A percentile compares a stretch with the other conserved stretches of the same genome.
phyloP scores from a whole-genome alignment of 208 protist species.

The Angomonas deanei region DNA sequence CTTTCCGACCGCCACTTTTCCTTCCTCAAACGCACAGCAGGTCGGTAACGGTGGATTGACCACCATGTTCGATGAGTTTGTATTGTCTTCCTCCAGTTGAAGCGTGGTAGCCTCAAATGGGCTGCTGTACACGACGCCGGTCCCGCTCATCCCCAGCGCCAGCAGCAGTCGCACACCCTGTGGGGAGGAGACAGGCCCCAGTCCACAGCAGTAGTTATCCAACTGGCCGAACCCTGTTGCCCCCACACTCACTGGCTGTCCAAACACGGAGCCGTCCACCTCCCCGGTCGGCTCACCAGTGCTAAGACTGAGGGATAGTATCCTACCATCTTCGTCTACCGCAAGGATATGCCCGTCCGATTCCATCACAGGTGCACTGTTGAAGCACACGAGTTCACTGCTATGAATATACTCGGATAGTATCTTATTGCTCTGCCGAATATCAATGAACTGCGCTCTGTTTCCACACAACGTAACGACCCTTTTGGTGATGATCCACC shows the following conservation, averaged over 20 bases:
- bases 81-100: conserved; percentile 8
- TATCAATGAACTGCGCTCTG: conserved; percentile 35
- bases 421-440: conserved; percentile 16
- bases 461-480: conserved; percentile 45
- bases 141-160: conserved; percentile 62
- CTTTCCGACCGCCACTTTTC: conserved; percentile 36
- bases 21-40: conserved; percentile 26
- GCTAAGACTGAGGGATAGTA: conserved; percentile 32
- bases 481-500: conserved; percentile 25
- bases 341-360: conserved; percentile 19
- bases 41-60: conserved; percentile 74
- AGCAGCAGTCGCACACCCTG: conserved; percentile 14
- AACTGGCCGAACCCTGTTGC: conserved; percentile 30
- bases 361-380: conserved; percentile 3
- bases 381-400: conserved; percentile 35
- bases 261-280: conserved; percentile 40
- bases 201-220: conserved; percentile 40
- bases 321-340: conserved; percentile 58
- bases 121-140: conserved; percentile 31
- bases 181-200: conserved; percentile 9
- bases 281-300: conserved; percentile 7
- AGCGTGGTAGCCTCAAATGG: conserved; percentile 8
- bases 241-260: conserved; percentile 9
- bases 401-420: conserved; percentile 27
- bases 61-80: conserved; percentile 9